Base-by-base conservation (phyloP, 2,329 filamentous ascomycete species). In the Fusarium ramigenum region DNA sequence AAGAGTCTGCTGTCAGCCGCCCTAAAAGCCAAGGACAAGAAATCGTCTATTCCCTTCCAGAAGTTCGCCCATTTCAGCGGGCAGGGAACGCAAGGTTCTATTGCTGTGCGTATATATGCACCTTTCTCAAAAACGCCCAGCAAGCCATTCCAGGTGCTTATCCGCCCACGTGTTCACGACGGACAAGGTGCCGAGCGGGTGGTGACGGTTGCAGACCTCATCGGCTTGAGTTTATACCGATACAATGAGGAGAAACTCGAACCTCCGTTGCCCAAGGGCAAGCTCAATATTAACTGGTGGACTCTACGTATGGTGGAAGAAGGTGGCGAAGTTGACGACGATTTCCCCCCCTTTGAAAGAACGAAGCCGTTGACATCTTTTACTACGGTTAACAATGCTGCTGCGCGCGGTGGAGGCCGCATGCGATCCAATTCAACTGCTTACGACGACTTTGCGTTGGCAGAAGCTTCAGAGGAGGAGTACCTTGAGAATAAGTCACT, bases 301-400 rank as follows among this genome's bases (percentile, higher is more conserved):
- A 93, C 91, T 30, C 83, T 97, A 63, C 89, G 93, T 44, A 95
- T 97, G 90, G 93, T 95, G 4, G 91, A 96, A 69, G 91, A 96
- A 78, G 93, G 93, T 63, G 94, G 93, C 54, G 93, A 96, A 78
- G 91, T 96, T 3, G 93, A 97, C 75, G 93, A 94, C 73, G 94
- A 96, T 78, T 96, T 96, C 73, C 93, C 93, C 37, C 91, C 93
- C 0, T 85, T 96, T 44, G 92, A 93, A 65, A 88, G 93, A 40
- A 93, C 89, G 28, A 93, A 92, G 76, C 88, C 91, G 5, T 86
- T 96, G n/a, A 89, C 89, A 10, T 91, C 93, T 25, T 96, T 96
- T 76, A 94, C 93, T 42, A 94, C 93, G 11, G 93, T 92, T 69
- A 95, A 96, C 79, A 95, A 94, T 78, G 93, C 92, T 63, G 93